A percentile compares a stretch with the other conserved stretches of the same genome.
Evolutionary conservation across 23 red algal genomes (phyloP).

Genomic region (Gracilaria domingensis): DNA sequence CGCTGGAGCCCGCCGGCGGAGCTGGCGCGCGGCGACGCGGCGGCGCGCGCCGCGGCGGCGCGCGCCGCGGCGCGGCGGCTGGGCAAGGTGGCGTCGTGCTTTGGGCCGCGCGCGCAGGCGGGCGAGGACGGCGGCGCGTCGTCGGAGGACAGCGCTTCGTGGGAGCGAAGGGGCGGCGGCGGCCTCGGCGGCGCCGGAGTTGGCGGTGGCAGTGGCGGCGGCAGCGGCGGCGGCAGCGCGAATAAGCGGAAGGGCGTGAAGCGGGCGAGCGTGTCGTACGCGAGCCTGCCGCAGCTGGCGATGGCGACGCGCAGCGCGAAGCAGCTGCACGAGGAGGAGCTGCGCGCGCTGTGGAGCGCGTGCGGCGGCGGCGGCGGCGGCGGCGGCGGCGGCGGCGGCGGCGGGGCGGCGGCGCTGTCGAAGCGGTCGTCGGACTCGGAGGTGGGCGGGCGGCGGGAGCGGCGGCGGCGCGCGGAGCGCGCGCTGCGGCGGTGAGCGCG

Average conservation of each 20-base stretch:
- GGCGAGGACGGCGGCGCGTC: not conserved
- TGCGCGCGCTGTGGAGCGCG: constrained; percentile 18
- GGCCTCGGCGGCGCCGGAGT: not conserved
- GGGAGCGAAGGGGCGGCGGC: not conserved
- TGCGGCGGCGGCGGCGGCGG: not conserved
- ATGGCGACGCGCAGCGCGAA: not conserved
- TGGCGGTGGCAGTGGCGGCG: no score
- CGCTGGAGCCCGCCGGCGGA: constrained; percentile 15
- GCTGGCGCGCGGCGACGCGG: not conserved
- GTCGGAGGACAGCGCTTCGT: not conserved
- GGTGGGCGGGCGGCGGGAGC: not conserved
- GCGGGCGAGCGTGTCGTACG: not conserved
- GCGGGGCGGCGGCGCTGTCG: not conserved
- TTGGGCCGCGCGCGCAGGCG: not conserved
- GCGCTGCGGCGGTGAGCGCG: not conserved
- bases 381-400: not conserved
- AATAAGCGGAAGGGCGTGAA: not conserved
- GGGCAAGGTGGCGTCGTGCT: constrained; percentile 8
- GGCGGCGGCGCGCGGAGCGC: not conserved
- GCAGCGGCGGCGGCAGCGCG: no score
- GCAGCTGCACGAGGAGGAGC: constrained; percentile 11
- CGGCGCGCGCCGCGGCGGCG: not conserved
- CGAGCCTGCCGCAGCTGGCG: not conserved
- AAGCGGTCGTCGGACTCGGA: constrained; percentile 10
- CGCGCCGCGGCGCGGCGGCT: not conserved